Evolutionary conservation across 2,329 filamentous ascomycete species (phyloP), one percentile per base, ranked within the genome.

Genomic region (Xylariaceae sp.): DNA sequence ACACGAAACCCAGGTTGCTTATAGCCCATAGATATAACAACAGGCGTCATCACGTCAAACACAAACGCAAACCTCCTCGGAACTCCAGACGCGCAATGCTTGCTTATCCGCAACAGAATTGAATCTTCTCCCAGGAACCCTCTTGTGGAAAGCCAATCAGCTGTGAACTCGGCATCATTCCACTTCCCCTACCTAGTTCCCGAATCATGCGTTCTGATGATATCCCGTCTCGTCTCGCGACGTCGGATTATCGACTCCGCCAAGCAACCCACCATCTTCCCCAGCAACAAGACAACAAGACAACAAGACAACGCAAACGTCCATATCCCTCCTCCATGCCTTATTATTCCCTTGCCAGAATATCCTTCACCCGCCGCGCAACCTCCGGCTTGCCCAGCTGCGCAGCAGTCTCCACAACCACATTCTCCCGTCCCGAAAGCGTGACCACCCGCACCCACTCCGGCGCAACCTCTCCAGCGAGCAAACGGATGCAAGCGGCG

Each of bases 401-500:
- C 8, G 59, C 55, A 19, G 70, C 72, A 32, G 72, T 69, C 66
- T 80, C 73, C n/a, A 83, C 70, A 3, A 84, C 78, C 5, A 84
- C 77, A 54, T 81, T 80, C 66, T 84, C 81, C 61, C 76, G 71
- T 2, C 77, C 77, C 1, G 74, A 76, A 40, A 84, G 71, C 39
- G 69, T 73, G 12, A 83, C 73, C 2, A 84, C 68, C 52, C 73
- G 72, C 44, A 83, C 58, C 80, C 81, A 84, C 62, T 79, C 74
- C 0, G 81, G 80, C 4, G 80, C 78, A 8, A 84, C 72, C 62
- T 84, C 80, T 6, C 57, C 65, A 3, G 78, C 80, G 53, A 84
- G 72, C 48, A 83, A 64, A 6, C 75, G 69, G 12, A 84, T 72
- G 56, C 79, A 81, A 7, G 66, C 62, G 7, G 72, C 71, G 3